Percentiles rank a stretch among this genome's conserved stretches.
These are phyloP conservation scores for Amanita fuliginea DNA, from an alignment of 768 basidiomycete genomes.

Conservation along the genomic window DNA sequence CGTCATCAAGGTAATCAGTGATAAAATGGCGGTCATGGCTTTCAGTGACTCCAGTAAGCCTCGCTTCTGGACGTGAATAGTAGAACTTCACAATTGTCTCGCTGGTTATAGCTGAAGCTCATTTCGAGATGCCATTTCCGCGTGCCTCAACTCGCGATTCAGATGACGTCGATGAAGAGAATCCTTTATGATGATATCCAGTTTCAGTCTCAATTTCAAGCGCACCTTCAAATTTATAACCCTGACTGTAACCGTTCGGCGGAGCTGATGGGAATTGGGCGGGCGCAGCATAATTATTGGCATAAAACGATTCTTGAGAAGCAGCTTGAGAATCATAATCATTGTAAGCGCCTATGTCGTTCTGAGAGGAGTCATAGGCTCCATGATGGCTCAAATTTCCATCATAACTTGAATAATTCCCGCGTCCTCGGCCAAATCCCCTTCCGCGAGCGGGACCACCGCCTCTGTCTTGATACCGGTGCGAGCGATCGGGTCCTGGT, in stretches of 20 bases:
- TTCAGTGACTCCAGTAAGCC: conserved; percentile 15
- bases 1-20: neutral
- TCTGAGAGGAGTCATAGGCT: conserved; percentile 52
- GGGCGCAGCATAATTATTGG: conserved; percentile 48
- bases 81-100: conserved; percentile 24
- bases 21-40: conserved; percentile 1
- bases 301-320: conserved; percentile 56
- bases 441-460: conserved; percentile 37
- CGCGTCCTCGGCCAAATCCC: conserved; percentile 22
- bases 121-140: conserved; percentile 31
- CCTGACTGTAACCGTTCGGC: conserved; percentile 46
- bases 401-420: conserved; percentile 45
- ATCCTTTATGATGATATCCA: conserved; percentile 26
- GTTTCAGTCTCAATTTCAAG: conserved; percentile 60
- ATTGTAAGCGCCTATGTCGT: conserved; percentile 57
- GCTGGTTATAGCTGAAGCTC: conserved; percentile 40
- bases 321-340: conserved; percentile 47
- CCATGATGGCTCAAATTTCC: conserved; percentile 36
- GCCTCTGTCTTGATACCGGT: conserved; percentile 50
- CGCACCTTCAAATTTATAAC: conserved; percentile 80
- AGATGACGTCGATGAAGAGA: conserved; percentile 15
- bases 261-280: conserved; percentile 40
- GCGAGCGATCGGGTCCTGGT: conserved; percentile 65
- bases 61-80: conserved; percentile 2
- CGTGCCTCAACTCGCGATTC: conserved; percentile 40